Evolutionary conservation across 345 rosid species (phyloP).

Genomic region (Eucalyptus curtisii): DNA sequence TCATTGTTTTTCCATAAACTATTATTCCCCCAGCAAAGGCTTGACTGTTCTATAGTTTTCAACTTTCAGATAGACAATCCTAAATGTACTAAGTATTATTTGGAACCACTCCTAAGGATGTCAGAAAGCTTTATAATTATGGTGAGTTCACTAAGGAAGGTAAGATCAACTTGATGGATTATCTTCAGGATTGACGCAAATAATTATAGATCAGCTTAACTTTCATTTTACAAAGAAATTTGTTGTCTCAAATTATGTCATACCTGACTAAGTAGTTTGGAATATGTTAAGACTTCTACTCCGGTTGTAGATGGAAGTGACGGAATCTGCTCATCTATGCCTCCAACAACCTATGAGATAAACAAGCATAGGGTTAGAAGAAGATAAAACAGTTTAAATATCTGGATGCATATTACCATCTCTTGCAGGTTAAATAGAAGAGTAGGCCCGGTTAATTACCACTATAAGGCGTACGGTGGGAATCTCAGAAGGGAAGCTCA

Average conservation of each 20-base stretch:
- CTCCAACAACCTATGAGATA: slow-evolving; percentile 77
- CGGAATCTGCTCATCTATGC: slow-evolving; percentile 69
- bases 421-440: background rate
- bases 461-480: slow-evolving; percentile 70
- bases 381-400: background rate
- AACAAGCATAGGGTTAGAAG: background rate
- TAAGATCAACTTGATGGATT: background rate
- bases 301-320: slow-evolving; percentile 68
- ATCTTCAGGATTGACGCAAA: background rate
- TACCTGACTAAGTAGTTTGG: slow-evolving; percentile 81
- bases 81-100: background rate
- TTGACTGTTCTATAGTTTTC: background rate
- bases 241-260: background rate
- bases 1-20: background rate
- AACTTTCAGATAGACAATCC: background rate
- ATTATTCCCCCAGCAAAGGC: background rate
- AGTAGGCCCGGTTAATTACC: slow-evolving; percentile 35
- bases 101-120: background rate
- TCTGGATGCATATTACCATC: background rate
- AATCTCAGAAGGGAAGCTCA: slow-evolving; percentile 77
- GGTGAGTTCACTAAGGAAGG: background rate
- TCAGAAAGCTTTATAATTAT: background rate
- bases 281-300: slow-evolving; percentile 58
- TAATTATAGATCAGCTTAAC: background rate
- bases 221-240: background rate